Base-by-base conservation (phyloP, 2,329 filamentous ascomycete species). In the Talaromyces sp. region DNA sequence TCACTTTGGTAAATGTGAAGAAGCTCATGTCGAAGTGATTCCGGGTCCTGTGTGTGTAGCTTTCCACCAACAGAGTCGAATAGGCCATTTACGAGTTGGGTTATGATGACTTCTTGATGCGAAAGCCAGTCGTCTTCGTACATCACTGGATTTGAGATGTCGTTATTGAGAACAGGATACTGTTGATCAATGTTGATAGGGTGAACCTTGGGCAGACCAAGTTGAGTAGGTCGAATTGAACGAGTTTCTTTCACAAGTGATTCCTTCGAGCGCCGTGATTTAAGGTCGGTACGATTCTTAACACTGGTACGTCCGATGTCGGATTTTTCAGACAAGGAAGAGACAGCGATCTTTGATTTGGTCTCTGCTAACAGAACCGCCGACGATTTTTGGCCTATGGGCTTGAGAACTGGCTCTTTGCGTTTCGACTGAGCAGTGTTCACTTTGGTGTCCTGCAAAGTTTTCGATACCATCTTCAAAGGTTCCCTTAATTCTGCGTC, bases 81-180 rank as follows among this genome's bases (percentile, higher is more conserved):
- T 57, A 88, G 75, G 15, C 78, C 78, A 72, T 89, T 89, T 56
- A 86, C 73, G 7, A 89, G 77, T 70, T 88, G 86, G 0, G 85
- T 85, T 52, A 89, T 82, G 43, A 85, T 83, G 25, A 84, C 77
- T 70, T 89, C 87, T 70, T 89, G 86, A 67, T 88, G 83, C 13
- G 78, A 80, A 43, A 89, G 82, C 86, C 87, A 89, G 64, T 83
- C 80, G 54, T 88, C 86, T 70, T 89, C 86, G 71, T 88, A 88
- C 68, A 89, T 78, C 62, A 83, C 80, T n/a, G 86, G 81, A 57
- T 83, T 82, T 2, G 78, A 75, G 31, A 89, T 78, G 68, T 87
- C 81, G 66, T 88, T 85, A 0, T 74, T 70, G 3, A 88, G 75
- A 3, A 87, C 73, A 1, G 85, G 83, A 70, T 86, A 87, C 58